phyloP scores from a whole-genome alignment of 768 basidiomycete species.

The Pilatotrama ljubarskyi region DNA sequence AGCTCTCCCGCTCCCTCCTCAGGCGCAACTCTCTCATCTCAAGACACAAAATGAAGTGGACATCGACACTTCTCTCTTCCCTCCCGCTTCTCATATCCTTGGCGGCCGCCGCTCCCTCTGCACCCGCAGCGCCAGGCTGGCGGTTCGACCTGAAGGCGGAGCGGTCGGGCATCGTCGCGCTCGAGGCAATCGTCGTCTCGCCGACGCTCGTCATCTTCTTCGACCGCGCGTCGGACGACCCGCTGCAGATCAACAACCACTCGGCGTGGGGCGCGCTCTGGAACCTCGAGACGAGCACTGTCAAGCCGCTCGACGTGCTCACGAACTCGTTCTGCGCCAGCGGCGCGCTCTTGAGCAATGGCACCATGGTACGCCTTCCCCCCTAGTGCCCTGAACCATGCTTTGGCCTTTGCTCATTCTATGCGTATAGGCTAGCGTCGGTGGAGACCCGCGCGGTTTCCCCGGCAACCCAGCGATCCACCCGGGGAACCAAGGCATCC shows the following conservation, averaged over 20 bases:
- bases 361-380: not conserved
- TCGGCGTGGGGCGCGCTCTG: conserved; percentile 83
- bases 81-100: not conserved
- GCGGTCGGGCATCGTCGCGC: conserved; percentile 73
- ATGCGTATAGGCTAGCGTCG: conserved; percentile 51
- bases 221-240: conserved; percentile 88
- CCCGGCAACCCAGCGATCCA: conserved; percentile 62
- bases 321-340: conserved; percentile 90
- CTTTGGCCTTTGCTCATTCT: no score
- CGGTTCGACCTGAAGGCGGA: conserved; percentile 49
- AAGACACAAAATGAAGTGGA: conserved; percentile 10
- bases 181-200: conserved; percentile 74
- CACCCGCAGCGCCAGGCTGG: conserved; percentile 16
- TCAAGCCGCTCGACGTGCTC: conserved; percentile 60
- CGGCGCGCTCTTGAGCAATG: conserved; percentile 44
- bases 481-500: conserved; percentile 76
- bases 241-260: conserved; percentile 67
- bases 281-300: conserved; percentile 61
- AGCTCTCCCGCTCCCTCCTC: not conserved
- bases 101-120: conserved; percentile 7
- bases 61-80: not conserved
- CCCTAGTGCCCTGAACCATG: no score
- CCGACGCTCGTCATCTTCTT: conserved; percentile 69
- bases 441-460: conserved; percentile 77
- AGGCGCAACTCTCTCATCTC: not conserved